Evolutionary conservation across 2,329 filamentous ascomycete species (phyloP).

Genomic region (Colletotrichum navitas): DNA sequence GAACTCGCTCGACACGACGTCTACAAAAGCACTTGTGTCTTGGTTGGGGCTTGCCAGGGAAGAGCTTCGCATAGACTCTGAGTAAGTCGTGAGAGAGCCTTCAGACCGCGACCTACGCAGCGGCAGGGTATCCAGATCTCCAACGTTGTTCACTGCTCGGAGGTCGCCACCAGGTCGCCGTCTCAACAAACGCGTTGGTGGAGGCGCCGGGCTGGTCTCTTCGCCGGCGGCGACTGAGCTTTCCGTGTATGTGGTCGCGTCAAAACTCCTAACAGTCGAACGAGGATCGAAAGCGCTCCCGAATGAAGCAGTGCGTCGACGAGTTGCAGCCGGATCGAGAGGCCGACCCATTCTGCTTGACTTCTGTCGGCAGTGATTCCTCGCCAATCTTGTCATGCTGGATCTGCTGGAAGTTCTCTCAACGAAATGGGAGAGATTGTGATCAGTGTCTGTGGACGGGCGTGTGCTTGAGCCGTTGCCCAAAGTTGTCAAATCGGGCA

Average conservation of each 20-base stretch:
- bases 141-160: slow-evolving; percentile 74
- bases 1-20: slow-evolving; percentile 59
- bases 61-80: slow-evolving; percentile 71
- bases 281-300: slow-evolving; percentile 66
- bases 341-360: slow-evolving; percentile 65
- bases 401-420: slow-evolving; percentile 41
- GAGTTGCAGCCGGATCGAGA: slow-evolving; percentile 61
- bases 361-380: slow-evolving; percentile 58
- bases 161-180: slow-evolving; percentile 82
- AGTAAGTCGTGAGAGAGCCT: slow-evolving; percentile 70
- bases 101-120: slow-evolving; percentile 69
- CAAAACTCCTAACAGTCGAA: slow-evolving; percentile 70
- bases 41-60: slow-evolving; percentile 59
- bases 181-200: slow-evolving; percentile 74
- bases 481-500: slow-evolving; percentile 60
- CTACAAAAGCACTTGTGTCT: slow-evolving; percentile 58
- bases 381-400: slow-evolving; percentile 10
- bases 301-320: slow-evolving; percentile 70
- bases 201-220: slow-evolving; percentile 57
- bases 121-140: slow-evolving; percentile 66
- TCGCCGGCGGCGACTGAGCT: slow-evolving; percentile 62
- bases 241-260: slow-evolving; percentile 69
- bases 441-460: slow-evolving; percentile 50
- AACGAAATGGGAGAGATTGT: slow-evolving; percentile 51
- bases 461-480: slow-evolving; percentile 47